Base-by-base conservation (phyloP, 129 eudicot genomes). In the Centella asiatica region DNA sequence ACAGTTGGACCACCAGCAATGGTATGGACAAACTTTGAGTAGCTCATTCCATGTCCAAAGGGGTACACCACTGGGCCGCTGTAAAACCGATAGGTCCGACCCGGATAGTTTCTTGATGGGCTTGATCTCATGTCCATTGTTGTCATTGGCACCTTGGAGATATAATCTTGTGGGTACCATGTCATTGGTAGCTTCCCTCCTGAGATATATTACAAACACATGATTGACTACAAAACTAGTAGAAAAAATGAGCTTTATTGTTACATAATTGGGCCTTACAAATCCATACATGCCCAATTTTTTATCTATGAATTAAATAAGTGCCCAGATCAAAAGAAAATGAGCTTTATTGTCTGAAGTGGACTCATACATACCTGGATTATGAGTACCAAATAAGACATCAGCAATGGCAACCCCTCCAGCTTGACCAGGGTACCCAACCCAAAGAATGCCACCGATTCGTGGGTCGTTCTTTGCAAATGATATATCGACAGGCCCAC, bases 101-200 rank as follows among this genome's bases (percentile, higher is more conserved):
- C 93, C 0, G 95, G 96, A 70, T 84, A 88, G 33, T 74, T 80
- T 6, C 57, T 69, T 5, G 79, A 72, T 15, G 77, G 74, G 32
- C 72, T 68, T 12, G 93, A 69, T 67, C 96, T 65, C 96, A 88
- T 82, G 72, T 72, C 86, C 96, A 88, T 88, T 48, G 78, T 68
- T 40, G 96, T 84, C 94, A 88, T 88, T 49, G 93, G 89, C 34
- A 88, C 79, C 57, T 81, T 84, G 47, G 80, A 63, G 1, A 88
- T 86, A 74, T 88, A 88, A 33, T 84, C 86, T 59, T 87, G 85
- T 20, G 87, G 81, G 45, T 87, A 87, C 90, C 95, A 87, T 48
- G 95, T 83, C 88, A 87, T 81, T 45, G 95, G 95, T 20, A 87
- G 76, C 81, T 84, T 87, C 37, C 95, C 95, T 51, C 95, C 95